phyloP scores from a whole-genome alignment of 2,329 filamentous ascomycete genomes.

The Pseudogymnoascus sp. region DNA sequence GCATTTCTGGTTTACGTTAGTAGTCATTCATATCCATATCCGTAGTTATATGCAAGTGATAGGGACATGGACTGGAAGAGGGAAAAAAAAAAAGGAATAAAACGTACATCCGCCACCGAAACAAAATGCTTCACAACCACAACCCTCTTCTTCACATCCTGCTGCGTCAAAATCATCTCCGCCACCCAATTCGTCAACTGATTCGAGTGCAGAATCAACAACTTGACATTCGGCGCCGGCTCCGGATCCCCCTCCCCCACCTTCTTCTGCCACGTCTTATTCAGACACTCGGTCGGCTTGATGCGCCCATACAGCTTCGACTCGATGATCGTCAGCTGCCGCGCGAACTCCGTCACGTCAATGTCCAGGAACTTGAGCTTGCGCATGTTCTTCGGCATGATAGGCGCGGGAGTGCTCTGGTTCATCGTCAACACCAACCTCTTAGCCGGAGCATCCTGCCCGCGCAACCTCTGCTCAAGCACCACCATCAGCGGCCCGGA shows the following conservation, averaged over 20 bases:
- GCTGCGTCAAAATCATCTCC: conserved; percentile 94
- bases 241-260: conserved; percentile 72
- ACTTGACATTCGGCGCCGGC: conserved; percentile 89
- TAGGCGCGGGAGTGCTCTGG: conserved; percentile 74
- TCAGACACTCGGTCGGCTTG: conserved; percentile 89
- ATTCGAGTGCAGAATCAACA: conserved; percentile 93
- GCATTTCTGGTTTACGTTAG: conserved; percentile 64
- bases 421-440: conserved; percentile 81
- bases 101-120: conserved; percentile 81
- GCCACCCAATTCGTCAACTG: conserved; percentile 99
- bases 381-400: conserved; percentile 98
- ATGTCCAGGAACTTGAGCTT: conserved; percentile 98
- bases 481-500: conserved; percentile 77
- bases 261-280: conserved; percentile 99
- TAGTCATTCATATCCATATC: conserved; percentile 21
- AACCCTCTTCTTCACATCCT: conserved; percentile 90
- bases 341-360: conserved; percentile 91
- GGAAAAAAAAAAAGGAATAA: neutral
- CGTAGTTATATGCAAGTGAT: too few species aligned
- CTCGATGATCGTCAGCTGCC: conserved; percentile 94
- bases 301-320: conserved; percentile 93
- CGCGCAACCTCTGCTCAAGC: conserved; percentile 79
- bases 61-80: neutral
- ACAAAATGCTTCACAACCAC: conserved; percentile 99
- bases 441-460: conserved; percentile 80